These are phyloP conservation scores for Globisporangium megalacanthum DNA, from an alignment of 352 stramenopile species.

Conservation along the genomic window DNA sequence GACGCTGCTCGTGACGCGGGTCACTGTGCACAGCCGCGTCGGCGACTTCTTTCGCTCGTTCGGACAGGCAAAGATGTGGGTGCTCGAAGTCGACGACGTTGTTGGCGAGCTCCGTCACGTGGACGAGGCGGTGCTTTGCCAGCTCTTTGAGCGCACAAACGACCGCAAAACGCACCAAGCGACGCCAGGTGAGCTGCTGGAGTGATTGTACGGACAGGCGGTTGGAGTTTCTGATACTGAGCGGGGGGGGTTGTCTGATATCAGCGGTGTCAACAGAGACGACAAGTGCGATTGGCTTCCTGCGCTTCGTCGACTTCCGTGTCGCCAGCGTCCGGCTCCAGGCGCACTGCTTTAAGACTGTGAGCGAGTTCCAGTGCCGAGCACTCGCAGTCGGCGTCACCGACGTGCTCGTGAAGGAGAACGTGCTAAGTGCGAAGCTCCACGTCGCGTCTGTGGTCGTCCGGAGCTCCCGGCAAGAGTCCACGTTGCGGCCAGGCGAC, in stretches of 20 bases:
- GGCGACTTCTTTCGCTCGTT: conserved; percentile 71
- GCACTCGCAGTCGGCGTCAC: conserved; percentile 49
- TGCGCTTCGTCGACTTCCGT: conserved; percentile 59
- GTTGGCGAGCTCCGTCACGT: conserved; percentile 26
- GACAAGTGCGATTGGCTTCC: conserved; percentile 42
- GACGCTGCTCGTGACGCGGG: conserved; percentile 36
- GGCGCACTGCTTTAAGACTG: conserved; percentile 28
- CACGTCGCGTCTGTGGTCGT: conserved; percentile 13
- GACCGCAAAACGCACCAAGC: neutral
- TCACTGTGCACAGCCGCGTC: conserved; percentile 45
- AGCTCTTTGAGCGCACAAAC: conserved; percentile 17
- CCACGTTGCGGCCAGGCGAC: neutral
- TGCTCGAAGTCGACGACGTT: conserved; percentile 48
- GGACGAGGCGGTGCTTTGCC: conserved; percentile 29
- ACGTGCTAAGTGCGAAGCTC: conserved; percentile 41
- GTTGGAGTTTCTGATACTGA: too few species aligned
- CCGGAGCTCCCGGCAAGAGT: conserved; percentile 5
- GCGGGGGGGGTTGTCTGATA: neutral
- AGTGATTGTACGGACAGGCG: too few species aligned
- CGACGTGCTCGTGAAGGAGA: conserved; percentile 47
- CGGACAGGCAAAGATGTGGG: conserved; percentile 61
- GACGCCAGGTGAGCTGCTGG: too few species aligned
- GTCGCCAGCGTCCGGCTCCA: conserved; percentile 31
- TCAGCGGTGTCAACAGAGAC: conserved; percentile 3
- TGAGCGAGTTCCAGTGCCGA: conserved; percentile 28